Base-by-base conservation (phyloP, 2,329 filamentous ascomycete species). In the Juglanconis sp. region DNA sequence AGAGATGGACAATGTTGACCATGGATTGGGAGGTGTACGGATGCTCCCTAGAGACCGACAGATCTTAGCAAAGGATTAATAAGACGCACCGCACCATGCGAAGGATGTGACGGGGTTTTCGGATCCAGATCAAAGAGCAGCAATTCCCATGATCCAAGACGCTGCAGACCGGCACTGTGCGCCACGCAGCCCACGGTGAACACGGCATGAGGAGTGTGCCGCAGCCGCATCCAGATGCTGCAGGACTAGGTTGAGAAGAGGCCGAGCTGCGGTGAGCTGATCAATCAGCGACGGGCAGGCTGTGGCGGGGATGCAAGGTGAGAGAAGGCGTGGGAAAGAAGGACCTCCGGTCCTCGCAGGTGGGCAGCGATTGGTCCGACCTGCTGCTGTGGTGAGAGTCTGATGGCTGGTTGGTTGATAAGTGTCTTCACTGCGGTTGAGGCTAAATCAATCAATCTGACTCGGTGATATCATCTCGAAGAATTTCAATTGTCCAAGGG, bases 191-290 rank as follows among this genome's bases (percentile, higher is more conserved):
- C 24, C 24, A 49, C 40, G 34, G 35, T 17, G 53, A 52, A 40
- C 50, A 53, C 46, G 48, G 10, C 17, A 48, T 17, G 6, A 8
- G 24, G 17, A 13, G 24, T 49, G 54, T 57, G 57, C 57, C 59
- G 53, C 61, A 47, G 52, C 50, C 54, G 50, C 32, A 49, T 48
- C 47, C 40, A 55, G 7, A 13, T 42, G 38, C 38, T 42, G 48
- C 60, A 59, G 42, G 40, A 58, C 57, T 57, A 58, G 58, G 54
- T 58, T 61, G 48, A 51, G 46, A 48, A 13, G 36, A 55, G 57
- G 53, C 17, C 50, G 50, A 49, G 53, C 31, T 42, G 47, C 57
- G 61, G 54, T 53, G 54, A 47, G 58, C 47, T 57, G 61, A 49
- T 56, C 61, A 56, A 56, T 52, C 58, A 61, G 50, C 38, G 51